Evolutionary conservation across 2,329 filamentous ascomycete species (phyloP).

Genomic region (Orbilia brochopaga): DNA sequence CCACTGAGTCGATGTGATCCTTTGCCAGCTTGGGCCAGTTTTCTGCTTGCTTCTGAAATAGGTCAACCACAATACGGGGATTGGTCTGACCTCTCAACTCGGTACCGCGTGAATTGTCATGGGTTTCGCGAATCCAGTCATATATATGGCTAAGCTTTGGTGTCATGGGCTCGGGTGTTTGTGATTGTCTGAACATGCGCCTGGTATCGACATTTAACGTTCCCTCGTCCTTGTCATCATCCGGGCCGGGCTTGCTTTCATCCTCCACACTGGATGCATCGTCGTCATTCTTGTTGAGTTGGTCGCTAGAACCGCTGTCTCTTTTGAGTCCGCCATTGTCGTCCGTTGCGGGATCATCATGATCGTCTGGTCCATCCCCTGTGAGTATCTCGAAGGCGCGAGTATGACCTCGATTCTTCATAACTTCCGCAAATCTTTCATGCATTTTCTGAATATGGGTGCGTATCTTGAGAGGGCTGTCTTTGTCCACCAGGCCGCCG

Average conservation of each 20-base stretch:
- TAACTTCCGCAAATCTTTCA: constrained; percentile 54
- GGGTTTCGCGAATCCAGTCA: constrained; percentile 59
- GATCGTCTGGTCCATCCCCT: neutral
- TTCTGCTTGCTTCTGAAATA: constrained; percentile 64
- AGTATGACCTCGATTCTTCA: constrained; percentile 54
- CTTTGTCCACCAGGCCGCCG: constrained; percentile 57
- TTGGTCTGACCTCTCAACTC: constrained; percentile 63
- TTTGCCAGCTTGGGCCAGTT: constrained; percentile 64
- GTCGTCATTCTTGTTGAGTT: too few relatives aligned
- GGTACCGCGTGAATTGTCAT: constrained; percentile 62
- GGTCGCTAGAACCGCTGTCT: too few relatives aligned
- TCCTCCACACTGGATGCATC: too few relatives aligned
- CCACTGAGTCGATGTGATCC: constrained; percentile 59
- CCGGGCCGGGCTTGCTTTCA: too few relatives aligned
- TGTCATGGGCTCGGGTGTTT: too few relatives aligned
- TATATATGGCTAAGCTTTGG: constrained; percentile 60
- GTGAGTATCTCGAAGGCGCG: constrained; percentile 51
- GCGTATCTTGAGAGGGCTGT: constrained; percentile 11
- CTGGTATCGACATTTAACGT: too few relatives aligned
- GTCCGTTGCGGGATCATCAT: neutral
- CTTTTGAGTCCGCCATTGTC: too few relatives aligned
- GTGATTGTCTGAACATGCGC: too few relatives aligned
- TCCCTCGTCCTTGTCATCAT: too few relatives aligned
- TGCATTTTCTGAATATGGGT: constrained; percentile 54
- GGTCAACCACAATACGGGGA: constrained; percentile 58